Conservation (phyloP, 2,329 filamentous ascomycete genomes). For the Penicillium sp. region DNA sequence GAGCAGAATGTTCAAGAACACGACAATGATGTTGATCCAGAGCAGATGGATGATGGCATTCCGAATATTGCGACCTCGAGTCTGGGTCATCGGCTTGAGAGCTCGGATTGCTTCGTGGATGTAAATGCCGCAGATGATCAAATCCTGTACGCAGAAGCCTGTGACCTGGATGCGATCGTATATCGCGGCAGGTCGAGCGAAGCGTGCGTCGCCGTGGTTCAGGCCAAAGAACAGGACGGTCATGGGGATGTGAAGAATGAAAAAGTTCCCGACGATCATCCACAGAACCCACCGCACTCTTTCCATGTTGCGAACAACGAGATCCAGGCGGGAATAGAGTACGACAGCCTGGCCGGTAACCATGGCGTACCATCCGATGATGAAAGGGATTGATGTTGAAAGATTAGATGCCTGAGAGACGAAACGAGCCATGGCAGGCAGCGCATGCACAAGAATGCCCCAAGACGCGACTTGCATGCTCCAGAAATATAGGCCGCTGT, state of each 20-base stretch:
- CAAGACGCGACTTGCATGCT: conserved; percentile 42
- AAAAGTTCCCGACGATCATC: conserved; percentile 44
- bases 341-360: conserved; percentile 46
- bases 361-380: conserved; percentile 44
- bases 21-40: conserved; percentile 44
- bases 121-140: conserved; percentile 52
- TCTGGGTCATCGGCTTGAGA: conserved; percentile 40
- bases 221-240: conserved; percentile 38
- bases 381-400: conserved; percentile 6
- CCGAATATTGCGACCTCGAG: conserved; percentile 37
- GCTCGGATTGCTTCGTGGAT: conserved; percentile 49
- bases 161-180: conserved; percentile 53
- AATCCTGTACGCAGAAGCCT: conserved; percentile 54
- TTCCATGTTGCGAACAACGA: conserved; percentile 36
- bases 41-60: conserved; percentile 47
- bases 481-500: conserved; percentile 48
- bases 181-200: conserved; percentile 16
- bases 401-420: conserved; percentile 5
- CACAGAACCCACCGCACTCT: conserved; percentile 36
- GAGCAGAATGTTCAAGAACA: conserved; percentile 38
- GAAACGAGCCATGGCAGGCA: conserved; percentile 28
- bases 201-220: conserved; percentile 14
- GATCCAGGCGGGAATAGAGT: conserved; percentile 46
- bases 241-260: conserved; percentile 41
- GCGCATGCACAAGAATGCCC: conserved; percentile 38